phyloP scores from a whole-genome alignment of 179 eudicot species.

The Gypsophila paniculata region DNA sequence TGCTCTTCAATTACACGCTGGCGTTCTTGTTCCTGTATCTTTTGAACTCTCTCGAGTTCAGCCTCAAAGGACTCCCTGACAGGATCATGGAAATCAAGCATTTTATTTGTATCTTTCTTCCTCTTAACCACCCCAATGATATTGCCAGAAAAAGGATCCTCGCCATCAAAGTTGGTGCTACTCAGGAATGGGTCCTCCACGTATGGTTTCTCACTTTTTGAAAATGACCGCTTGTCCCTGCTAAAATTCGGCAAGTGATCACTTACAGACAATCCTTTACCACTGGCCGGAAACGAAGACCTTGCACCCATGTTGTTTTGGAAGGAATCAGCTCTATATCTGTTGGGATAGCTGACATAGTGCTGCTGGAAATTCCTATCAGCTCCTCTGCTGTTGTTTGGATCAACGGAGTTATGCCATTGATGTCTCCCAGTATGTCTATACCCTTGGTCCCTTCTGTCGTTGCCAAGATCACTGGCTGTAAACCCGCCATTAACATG shows the following conservation, averaged over 20 bases:
- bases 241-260: constrained; percentile 50
- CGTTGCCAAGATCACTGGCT: constrained; percentile 35
- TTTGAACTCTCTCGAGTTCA: constrained; percentile 97
- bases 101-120: constrained; percentile 67
- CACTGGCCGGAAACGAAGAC: constrained; percentile 44
- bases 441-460: constrained; percentile 50
- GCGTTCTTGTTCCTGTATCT: constrained; percentile 88
- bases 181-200: constrained; percentile 52
- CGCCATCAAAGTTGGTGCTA: constrained; percentile 53
- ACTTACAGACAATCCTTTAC: constrained; percentile 37
- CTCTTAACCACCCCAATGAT: constrained; percentile 68
- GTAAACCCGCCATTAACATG: constrained; percentile 23
- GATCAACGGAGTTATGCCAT: constrained; percentile 37
- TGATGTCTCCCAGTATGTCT: constrained; percentile 47
- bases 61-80: constrained; percentile 97
- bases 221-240: constrained; percentile 51
- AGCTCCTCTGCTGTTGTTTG: constrained; percentile 35
- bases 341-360: constrained; percentile 39
- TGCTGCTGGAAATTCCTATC: constrained; percentile 38
- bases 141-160: constrained; percentile 60
- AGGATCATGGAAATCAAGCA: constrained; percentile 76
- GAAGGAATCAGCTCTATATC: constrained; percentile 37
- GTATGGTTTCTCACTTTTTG: constrained; percentile 53
- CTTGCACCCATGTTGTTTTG: constrained; percentile 41
- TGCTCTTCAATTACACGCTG: constrained; percentile 78